A percentile compares a stretch with the other conserved stretches of the same genome.
phyloP scores from a whole-genome alignment of 2,329 filamentous ascomycete species.

The Exophiala alcalophila region DNA sequence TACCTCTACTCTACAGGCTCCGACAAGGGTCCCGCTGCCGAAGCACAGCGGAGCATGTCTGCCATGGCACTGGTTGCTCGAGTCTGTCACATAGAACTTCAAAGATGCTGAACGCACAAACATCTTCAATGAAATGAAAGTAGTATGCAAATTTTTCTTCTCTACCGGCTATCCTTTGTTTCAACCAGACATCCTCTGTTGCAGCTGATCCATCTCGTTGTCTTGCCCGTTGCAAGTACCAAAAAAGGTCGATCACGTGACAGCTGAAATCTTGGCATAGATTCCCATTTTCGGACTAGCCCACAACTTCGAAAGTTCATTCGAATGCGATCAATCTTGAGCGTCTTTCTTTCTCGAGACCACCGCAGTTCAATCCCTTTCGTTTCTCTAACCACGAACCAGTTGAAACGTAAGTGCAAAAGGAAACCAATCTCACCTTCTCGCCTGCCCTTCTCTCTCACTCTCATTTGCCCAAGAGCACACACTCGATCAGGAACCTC shows the following conservation, averaged over 20 bases:
- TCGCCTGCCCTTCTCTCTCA: background rate
- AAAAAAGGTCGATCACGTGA: slow-evolving; percentile 11
- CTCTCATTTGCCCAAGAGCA: too few species aligned
- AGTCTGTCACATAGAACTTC: too few species aligned
- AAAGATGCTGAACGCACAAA: too few species aligned
- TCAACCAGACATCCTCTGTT: too few species aligned
- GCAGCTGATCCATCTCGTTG: background rate
- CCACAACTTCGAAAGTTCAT: slow-evolving; percentile 12
- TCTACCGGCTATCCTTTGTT: too few species aligned
- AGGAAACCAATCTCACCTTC: background rate
- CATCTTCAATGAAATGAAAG: too few species aligned
- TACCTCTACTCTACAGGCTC: too few species aligned
- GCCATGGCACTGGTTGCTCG: too few species aligned
- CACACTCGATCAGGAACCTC: slow-evolving; percentile 1
- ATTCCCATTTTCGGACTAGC: slow-evolving; percentile 14
- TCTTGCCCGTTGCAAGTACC: background rate
- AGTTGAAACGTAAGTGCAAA: slow-evolving; percentile 8
- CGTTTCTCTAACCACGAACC: background rate
- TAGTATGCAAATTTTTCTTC: too few species aligned
- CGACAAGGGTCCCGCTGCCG: too few species aligned
- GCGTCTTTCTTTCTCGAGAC: slow-evolving; percentile 1
- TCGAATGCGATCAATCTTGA: too few species aligned
- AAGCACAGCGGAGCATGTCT: too few species aligned
- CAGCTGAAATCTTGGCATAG: slow-evolving; percentile 24
- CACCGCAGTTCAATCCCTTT: slow-evolving; percentile 9